These are phyloP conservation scores for Didymella pomorum DNA, from an alignment of 2,329 filamentous ascomycete species.

Conservation along the genomic window DNA sequence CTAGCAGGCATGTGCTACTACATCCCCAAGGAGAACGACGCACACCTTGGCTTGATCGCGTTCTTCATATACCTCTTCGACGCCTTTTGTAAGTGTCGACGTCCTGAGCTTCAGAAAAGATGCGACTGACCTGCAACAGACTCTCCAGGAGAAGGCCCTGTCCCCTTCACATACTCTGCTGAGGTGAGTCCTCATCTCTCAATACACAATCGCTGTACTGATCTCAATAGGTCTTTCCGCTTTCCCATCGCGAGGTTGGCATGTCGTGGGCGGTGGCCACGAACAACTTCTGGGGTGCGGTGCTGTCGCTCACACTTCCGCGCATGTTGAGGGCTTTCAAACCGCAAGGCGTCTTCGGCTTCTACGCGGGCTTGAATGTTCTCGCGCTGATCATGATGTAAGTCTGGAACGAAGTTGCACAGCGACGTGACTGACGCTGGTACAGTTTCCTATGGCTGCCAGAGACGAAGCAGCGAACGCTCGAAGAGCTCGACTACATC, in stretches of 20 bases:
- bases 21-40: conserved; percentile 52
- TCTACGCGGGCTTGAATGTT: conserved; percentile 68
- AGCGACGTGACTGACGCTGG: conserved; percentile 11
- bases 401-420: conserved; percentile 3
- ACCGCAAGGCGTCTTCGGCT: conserved; percentile 65
- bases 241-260: conserved; percentile 74
- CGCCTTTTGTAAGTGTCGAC: conserved; percentile 40
- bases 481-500: conserved; percentile 61
- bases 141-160: conserved; percentile 57
- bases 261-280: conserved; percentile 75
- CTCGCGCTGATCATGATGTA: conserved; percentile 67
- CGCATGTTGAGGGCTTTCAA: conserved; percentile 62
- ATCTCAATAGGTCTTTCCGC: conserved; percentile 61
- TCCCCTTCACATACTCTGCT: conserved; percentile 53
- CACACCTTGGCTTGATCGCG: conserved; percentile 60
- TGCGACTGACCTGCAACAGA: conserved; percentile 11
- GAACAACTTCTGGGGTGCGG: conserved; percentile 66
- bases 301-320: conserved; percentile 70
- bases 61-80: conserved; percentile 66
- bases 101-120: no score
- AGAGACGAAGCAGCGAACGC: conserved; percentile 58
- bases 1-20: conserved; percentile 62
- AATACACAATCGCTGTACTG: not conserved
- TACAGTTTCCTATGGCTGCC: conserved; percentile 62
- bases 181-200: conserved; percentile 55